Base-by-base conservation (phyloP, 176 grass and related monocot genomes). In the Eremochloa ophiuroides region DNA sequence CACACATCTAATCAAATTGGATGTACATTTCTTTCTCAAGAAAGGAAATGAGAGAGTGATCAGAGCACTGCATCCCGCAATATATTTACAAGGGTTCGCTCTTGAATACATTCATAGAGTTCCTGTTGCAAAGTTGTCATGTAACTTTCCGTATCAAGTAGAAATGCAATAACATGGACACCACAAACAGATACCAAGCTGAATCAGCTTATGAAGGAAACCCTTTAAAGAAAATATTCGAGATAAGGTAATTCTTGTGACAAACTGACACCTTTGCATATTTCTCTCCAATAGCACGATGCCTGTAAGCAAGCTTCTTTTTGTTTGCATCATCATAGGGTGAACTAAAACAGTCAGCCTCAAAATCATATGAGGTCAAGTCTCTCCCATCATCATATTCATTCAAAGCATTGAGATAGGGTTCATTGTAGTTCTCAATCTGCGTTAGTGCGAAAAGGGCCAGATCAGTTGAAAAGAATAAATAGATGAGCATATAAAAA, bases 361-460 rank as follows among this genome's bases (percentile, higher is more conserved):
- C 82, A 81, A 97, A 97, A 75, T 94, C 90, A 92, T 97, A 97
- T 25, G 76, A 79, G 27, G 83, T 85, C 83, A 97, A 85, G 60
- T 97, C 88, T 67, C 80, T 90, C 51, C 92, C 95, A 85, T 97
- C 95, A 83, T 97, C 95, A 83, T 85, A 97, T 75, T 88, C 76
- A 80, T 39, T 87, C 84, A 97, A 79, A 59, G 86, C 66, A 87
- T 80, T 84, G 74, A 97, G 85, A 92, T 80, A 92, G 59, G 95
- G 95, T 87, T 97, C 83, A 14, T 97, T 97, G 48, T 87, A 94
- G 58, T 94, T 94, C 85, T 97, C 95, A 89, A 93, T 91, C 95
- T 97, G 85, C 70, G 82, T 79, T 74, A 3, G 33, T n/a, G 59
- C 17, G 8, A 82, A 14, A 89, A 86, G 13, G 66, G 86, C 42